Conservation (phyloP, 108 stramenopile species). For the Nannochloropsis granulata region DNA sequence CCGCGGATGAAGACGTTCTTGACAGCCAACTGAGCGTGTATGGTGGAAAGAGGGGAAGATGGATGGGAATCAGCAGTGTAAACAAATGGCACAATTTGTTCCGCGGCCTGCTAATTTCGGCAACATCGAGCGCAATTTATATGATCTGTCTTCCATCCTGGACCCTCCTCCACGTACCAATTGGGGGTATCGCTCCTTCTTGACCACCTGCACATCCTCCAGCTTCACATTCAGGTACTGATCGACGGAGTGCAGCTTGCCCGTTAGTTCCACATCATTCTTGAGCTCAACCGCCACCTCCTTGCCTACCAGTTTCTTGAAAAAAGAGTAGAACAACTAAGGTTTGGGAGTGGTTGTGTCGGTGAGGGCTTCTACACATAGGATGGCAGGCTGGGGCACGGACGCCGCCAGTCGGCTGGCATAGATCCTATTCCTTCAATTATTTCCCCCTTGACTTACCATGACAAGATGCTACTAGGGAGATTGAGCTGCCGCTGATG, state of each 20-base stretch:
- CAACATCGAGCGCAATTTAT: not conserved
- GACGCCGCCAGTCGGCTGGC: no score
- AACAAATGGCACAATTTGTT: not conserved
- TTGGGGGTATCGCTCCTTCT: conserved; percentile 53
- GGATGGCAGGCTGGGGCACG: no score
- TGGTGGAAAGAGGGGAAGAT: not conserved
- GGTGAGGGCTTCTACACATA: no score
- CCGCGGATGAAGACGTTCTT: conserved; percentile 96
- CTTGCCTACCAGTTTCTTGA: conserved; percentile 99
- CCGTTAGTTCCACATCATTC: conserved; percentile 89
- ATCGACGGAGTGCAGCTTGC: conserved; percentile 87
- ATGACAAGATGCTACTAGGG: no score
- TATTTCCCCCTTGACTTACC: no score
- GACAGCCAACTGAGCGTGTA: conserved; percentile 45
- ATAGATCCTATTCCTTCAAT: no score
- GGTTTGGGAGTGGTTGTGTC: not conserved
- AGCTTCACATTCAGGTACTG: conserved; percentile 98
- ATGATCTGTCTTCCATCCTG: not conserved
- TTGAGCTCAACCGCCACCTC: conserved; percentile 95
- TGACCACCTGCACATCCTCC: conserved; percentile 66
- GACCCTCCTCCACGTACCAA: conserved; percentile 16
- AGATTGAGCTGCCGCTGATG: no score
- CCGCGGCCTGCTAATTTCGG: not conserved
- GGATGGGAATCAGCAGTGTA: no score
- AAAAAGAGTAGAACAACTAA: conserved; percentile 95